Percentiles rank a stretch among this genome's conserved stretches.
Conservation (phyloP, 1,284 basidiomycete species). For the Ustilago xerochloae region DNA sequence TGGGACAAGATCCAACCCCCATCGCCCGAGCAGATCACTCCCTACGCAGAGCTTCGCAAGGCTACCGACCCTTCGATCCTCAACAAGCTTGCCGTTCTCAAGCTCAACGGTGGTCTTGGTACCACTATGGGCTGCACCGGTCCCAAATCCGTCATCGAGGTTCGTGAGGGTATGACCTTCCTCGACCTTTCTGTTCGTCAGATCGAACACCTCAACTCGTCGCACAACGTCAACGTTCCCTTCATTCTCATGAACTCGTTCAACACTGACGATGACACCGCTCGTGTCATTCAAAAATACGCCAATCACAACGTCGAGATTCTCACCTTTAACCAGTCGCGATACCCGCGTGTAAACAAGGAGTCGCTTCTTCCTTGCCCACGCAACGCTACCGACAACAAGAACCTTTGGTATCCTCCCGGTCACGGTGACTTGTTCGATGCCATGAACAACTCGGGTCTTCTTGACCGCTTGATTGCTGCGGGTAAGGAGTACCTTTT, state of each 20-base stretch:
- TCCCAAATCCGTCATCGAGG: constrained; percentile 71
- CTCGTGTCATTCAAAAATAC: constrained; percentile 95
- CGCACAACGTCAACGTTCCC: constrained; percentile 82
- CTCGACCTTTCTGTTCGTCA: constrained; percentile 95
- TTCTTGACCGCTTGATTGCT: constrained; percentile 91
- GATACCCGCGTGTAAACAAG: constrained; percentile 97
- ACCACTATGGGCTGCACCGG: constrained; percentile 92
- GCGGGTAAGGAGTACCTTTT: constrained; percentile 99
- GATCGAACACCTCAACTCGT: constrained; percentile 82
- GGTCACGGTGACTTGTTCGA: constrained; percentile 99
- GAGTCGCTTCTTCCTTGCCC: constrained; percentile 92
- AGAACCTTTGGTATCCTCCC: constrained; percentile 92
- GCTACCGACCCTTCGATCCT: constrained; percentile 64
- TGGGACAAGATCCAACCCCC: constrained; percentile 99
- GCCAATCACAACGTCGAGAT: constrained; percentile 76
- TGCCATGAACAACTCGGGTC: constrained; percentile 90
- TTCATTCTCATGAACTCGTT: constrained; percentile 99
- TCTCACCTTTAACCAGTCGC: constrained; percentile 90
- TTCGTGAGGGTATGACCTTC: constrained; percentile 94
- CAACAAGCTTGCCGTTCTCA: constrained; percentile 87
- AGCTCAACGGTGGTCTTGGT: constrained; percentile 99
- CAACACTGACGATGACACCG: constrained; percentile 80
- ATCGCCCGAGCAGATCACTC: constrained; percentile 88
- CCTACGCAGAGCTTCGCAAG: constrained; percentile 78
- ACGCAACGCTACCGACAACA: constrained; percentile 86